These are phyloP conservation scores for Pseudogymnoascus sp. DNA, from an alignment of 2,329 filamentous ascomycete species.

Conservation along the genomic window DNA sequence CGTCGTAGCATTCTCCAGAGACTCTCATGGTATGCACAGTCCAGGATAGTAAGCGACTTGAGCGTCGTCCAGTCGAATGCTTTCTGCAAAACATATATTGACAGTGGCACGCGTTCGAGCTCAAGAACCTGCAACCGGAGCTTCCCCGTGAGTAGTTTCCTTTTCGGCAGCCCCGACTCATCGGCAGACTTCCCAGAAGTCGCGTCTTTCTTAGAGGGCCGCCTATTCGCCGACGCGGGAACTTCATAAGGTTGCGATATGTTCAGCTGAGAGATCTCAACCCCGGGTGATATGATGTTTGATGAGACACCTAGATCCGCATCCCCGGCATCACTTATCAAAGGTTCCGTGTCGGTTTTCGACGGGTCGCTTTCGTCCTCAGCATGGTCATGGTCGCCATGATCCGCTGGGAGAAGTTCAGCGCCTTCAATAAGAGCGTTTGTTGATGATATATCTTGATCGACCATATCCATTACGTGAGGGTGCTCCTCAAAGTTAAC, in stretches of 20 bases:
- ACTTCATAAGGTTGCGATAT: not conserved
- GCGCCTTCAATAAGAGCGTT: not conserved
- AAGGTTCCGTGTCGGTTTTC: not conserved
- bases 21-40: conserved; percentile 63
- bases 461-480: not conserved
- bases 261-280: not conserved
- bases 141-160: conserved; percentile 43
- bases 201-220: not conserved
- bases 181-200: not conserved
- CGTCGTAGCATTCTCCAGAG: conserved; percentile 66
- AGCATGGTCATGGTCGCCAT: not conserved
- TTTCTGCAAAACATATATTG: conserved; percentile 58
- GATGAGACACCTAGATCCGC: not conserved
- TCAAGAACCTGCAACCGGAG: conserved; percentile 64
- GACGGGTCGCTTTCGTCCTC: not conserved
- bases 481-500: not conserved
- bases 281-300: not conserved
- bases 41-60: conserved; percentile 63
- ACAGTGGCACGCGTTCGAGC: conserved; percentile 67
- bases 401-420: not conserved
- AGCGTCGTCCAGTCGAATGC: conserved; percentile 68
- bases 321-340: not conserved
- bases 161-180: conserved; percentile 14
- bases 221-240: not conserved
- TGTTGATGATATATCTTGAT: not conserved